Evolutionary conservation across 176 grass and related monocot genomes (phyloP).

Genomic region (Ensete ventricosum): DNA sequence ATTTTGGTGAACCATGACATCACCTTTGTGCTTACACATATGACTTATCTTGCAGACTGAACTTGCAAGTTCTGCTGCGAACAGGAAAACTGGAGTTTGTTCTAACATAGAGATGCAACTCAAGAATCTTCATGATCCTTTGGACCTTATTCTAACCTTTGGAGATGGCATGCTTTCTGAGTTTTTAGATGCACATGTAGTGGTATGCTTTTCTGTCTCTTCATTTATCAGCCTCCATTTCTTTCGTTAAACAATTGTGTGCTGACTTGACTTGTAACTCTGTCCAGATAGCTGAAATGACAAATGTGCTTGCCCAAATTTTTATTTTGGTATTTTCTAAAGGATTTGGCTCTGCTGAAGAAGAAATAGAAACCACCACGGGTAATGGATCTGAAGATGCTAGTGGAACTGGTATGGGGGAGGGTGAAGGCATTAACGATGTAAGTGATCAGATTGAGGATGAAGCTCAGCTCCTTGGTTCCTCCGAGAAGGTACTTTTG

Average conservation of each 20-base stretch:
- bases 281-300: conserved; percentile 78
- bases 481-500: conserved; percentile 42
- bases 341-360: conserved; percentile 71
- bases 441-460: conserved; percentile 79
- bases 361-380: conserved; percentile 48
- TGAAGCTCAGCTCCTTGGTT: conserved; percentile 56
- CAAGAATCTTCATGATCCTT: conserved; percentile 49
- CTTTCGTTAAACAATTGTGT: conserved; percentile 7
- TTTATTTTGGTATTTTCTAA: conserved; percentile 65
- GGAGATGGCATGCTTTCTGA: conserved; percentile 77
- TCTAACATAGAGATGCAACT: conserved; percentile 45
- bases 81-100: conserved; percentile 44
- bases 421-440: conserved; percentile 71
- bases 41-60: conserved; percentile 23
- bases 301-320: conserved; percentile 62
- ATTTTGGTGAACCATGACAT: conserved; percentile 5
- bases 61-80: conserved; percentile 1
- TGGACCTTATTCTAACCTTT: conserved; percentile 44
- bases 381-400: conserved; percentile 44
- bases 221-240: conserved; percentile 1
- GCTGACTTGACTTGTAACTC: not conserved
- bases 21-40: conserved; percentile 1
- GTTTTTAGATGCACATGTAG: conserved; percentile 61
- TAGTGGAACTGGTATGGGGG: conserved; percentile 89
- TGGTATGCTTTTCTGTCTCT: conserved; percentile 30